Base-by-base conservation (phyloP, 2,329 filamentous ascomycete species). In the Fusarium illudens region DNA sequence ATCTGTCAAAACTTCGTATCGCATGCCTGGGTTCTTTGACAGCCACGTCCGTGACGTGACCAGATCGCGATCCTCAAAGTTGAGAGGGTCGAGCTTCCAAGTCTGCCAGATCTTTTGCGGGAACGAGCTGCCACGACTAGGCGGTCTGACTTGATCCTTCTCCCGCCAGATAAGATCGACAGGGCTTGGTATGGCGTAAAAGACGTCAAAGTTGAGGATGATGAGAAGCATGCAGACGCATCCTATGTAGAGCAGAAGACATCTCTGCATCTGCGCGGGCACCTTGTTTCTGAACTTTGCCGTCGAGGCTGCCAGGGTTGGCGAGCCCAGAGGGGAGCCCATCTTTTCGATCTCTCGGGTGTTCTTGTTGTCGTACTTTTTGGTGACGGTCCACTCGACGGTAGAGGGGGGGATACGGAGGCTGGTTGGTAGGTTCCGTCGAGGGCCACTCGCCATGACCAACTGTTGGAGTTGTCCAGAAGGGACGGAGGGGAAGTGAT, bases 51-150 rank as follows among this genome's bases (percentile, higher is more conserved):
- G 84, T 10, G 90, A 90, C 0, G 83, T 82, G 22, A 83, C 78
- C 30, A 86, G 80, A 71, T 92, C 89, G 54, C 87, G 83, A 71
- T 88, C 84, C 65, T 91, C 90, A 72, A 92, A 92, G 3, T 82
- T 81, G 32, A 92, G 80, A 3, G 90, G 88, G 64, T 90, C 85
- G 27, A 90, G 85, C 76, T 92, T 93, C 90, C 90, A 93, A 0
- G 88, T 90, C 77, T 93, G 90, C 90, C 90, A 93, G 68, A 93
- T 90, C 78, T 92, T 93, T 58, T 84, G 83, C 6, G 84, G 90
- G 71, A 89, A 92, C 20, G 68, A 75, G 70, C 68, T 74, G 51
- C 72, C 76, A 27, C 58, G 76, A 62, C 50, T 25, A 4, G 53
- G 60, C 57, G 52, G 54, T 15, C 17, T 44, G 12, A 20, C 50